Percentiles rank a stretch among this genome's conserved stretches.
These are phyloP conservation scores for Clavispora phyllophila DNA, from an alignment of 805 yeast species.

Conservation along the genomic window DNA sequence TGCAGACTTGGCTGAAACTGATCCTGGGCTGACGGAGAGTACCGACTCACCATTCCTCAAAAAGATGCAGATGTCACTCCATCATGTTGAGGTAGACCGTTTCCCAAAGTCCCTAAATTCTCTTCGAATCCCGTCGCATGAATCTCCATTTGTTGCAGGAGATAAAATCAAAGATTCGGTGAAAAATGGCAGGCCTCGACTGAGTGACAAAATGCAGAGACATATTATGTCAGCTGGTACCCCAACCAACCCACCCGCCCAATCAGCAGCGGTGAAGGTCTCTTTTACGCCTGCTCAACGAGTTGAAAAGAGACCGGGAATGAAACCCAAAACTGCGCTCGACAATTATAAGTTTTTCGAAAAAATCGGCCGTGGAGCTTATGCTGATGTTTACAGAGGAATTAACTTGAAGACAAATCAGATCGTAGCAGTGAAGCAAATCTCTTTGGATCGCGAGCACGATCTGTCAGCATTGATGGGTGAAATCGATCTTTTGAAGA, in stretches of 20 bases:
- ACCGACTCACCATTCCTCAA: slow-evolving; percentile 25
- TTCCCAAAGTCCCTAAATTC: background rate
- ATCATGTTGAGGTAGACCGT: slow-evolving; percentile 7
- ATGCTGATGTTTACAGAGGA: slow-evolving; percentile 80
- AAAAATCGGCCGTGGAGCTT: slow-evolving; percentile 85
- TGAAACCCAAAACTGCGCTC: slow-evolving; percentile 34
- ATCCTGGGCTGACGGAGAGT: background rate
- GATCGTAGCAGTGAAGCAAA: slow-evolving; percentile 76
- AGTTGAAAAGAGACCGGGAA: slow-evolving; percentile 39
- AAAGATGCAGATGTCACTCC: slow-evolving; percentile 19
- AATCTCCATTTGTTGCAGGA: background rate
- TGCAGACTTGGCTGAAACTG: background rate
- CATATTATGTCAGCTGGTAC: slow-evolving; percentile 12
- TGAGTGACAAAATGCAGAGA: background rate
- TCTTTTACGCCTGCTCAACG: slow-evolving; percentile 51
- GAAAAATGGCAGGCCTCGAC: background rate
- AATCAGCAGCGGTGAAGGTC: slow-evolving; percentile 26
- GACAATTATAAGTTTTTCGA: slow-evolving; percentile 51
- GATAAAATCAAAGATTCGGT: background rate
- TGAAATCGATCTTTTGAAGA: slow-evolving; percentile 63
- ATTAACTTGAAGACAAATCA: slow-evolving; percentile 59
- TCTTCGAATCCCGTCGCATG: background rate
- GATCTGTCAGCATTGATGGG: slow-evolving; percentile 48
- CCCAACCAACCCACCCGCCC: slow-evolving; percentile 5
- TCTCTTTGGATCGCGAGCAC: slow-evolving; percentile 50